Evolutionary conservation across 345 rosid species (phyloP).

Genomic region (Aquilaria malaccensis): DNA sequence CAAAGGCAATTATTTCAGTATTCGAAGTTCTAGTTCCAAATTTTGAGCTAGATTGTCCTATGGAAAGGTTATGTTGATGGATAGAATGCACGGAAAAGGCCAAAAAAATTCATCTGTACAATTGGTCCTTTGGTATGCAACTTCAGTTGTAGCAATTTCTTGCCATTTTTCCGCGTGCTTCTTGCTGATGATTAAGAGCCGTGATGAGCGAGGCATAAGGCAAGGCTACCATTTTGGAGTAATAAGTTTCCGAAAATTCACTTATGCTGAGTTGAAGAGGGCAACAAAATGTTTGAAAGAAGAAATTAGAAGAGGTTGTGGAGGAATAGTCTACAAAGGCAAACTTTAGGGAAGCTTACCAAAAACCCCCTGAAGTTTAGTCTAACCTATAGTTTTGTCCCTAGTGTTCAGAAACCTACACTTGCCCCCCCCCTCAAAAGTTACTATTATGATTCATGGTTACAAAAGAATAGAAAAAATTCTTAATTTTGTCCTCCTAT

Average conservation of each 20-base stretch:
- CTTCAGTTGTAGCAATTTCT: neutral
- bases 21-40: neutral
- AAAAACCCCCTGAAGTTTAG: neutral
- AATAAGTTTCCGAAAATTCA: neutral
- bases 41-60: neutral
- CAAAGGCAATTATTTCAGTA: conserved; percentile 1
- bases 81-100: neutral
- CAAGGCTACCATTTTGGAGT: neutral
- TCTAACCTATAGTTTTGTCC: too few species aligned
- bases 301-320: conserved; percentile 4
- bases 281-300: conserved; percentile 2
- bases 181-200: neutral
- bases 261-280: neutral
- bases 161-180: neutral
- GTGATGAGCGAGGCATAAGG: neutral
- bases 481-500: too few species aligned
- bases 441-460: too few species aligned
- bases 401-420: too few species aligned
- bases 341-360: neutral
- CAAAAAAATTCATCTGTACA: neutral
- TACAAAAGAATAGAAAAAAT: too few species aligned
- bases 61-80: neutral
- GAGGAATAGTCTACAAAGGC: conserved; percentile 4
- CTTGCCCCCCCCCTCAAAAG: too few species aligned
- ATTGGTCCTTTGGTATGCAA: neutral